Evolutionary conservation across 2,329 filamentous ascomycete genomes (phyloP).

Genomic region (Trichoderma breve): DNA sequence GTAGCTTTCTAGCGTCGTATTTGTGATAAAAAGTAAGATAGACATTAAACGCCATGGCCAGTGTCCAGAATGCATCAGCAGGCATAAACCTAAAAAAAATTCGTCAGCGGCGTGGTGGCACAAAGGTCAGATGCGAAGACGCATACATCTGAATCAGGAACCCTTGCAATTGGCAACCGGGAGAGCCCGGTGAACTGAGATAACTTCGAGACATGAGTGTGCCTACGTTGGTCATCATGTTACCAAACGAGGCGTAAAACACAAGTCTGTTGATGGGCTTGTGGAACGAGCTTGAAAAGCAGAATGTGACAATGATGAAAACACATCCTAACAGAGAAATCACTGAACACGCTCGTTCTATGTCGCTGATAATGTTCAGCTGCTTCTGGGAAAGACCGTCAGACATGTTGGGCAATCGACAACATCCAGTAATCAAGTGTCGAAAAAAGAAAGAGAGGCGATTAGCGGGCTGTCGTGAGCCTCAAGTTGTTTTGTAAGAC

Average conservation of each 20-base stretch:
- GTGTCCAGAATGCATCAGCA: conserved; percentile 72
- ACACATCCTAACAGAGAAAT: conserved; percentile 69
- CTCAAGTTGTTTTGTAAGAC: background rate
- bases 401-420: background rate
- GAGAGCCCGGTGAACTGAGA: conserved; percentile 45
- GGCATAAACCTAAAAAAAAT: conserved; percentile 68
- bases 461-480: background rate
- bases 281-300: conserved; percentile 66
- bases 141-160: conserved; percentile 80
- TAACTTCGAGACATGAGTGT: conserved; percentile 69
- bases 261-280: conserved; percentile 86
- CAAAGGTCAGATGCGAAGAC: background rate
- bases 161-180: conserved; percentile 69
- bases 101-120: conserved; percentile 20
- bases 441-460: background rate
- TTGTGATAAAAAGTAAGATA: conserved; percentile 77
- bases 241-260: conserved; percentile 81
- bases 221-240: conserved; percentile 73
- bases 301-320: conserved; percentile 71
- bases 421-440: background rate
- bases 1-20: conserved; percentile 63
- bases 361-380: conserved; percentile 54
- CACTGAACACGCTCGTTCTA: conserved; percentile 67
- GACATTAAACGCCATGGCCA: conserved; percentile 82
- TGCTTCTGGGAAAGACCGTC: conserved; percentile 32